phyloP scores from a whole-genome alignment of 129 eudicot species.

The Flaveria sonorensis region DNA sequence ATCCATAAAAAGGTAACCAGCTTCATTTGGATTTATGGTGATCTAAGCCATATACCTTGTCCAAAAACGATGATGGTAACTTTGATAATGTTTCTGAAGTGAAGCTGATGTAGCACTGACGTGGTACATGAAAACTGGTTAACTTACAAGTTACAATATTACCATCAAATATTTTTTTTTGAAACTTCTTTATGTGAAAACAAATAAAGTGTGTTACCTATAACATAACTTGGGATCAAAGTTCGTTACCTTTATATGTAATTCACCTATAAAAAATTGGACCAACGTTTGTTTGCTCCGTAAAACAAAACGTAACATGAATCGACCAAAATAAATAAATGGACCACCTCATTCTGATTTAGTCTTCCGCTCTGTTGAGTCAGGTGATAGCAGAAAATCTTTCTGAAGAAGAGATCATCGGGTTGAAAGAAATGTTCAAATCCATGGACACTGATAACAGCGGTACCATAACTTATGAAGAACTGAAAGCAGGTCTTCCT shows the following conservation, averaged over 20 bases:
- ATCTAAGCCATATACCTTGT: too few relatives aligned
- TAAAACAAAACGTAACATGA: background rate
- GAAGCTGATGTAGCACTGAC: too few relatives aligned
- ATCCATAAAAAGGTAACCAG: too few relatives aligned
- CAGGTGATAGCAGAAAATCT: slow-evolving; percentile 96
- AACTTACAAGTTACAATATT: too few relatives aligned
- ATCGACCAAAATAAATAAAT: background rate
- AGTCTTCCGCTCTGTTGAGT: slow-evolving; percentile 16
- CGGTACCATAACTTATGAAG: slow-evolving; percentile 92
- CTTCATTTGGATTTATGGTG: too few relatives aligned
- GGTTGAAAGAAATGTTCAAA: slow-evolving; percentile 94
- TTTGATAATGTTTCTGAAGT: too few relatives aligned
- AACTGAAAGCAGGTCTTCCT: slow-evolving; percentile 87
- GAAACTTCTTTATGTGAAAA: background rate
- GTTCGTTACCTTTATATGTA: background rate
- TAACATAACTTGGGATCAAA: slow-evolving; percentile 1
- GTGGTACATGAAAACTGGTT: too few relatives aligned
- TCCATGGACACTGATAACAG: slow-evolving; percentile 94
- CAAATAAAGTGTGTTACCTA: slow-evolving; percentile 11
- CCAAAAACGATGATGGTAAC: too few relatives aligned
- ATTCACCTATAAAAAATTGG: background rate
- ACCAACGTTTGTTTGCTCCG: background rate
- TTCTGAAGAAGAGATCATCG: slow-evolving; percentile 92
- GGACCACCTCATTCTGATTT: slow-evolving; percentile 25
- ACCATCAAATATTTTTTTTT: background rate